These are phyloP conservation scores for Fusarium sulawesiense DNA, from an alignment of 2,329 filamentous ascomycete species.

Conservation along the genomic window DNA sequence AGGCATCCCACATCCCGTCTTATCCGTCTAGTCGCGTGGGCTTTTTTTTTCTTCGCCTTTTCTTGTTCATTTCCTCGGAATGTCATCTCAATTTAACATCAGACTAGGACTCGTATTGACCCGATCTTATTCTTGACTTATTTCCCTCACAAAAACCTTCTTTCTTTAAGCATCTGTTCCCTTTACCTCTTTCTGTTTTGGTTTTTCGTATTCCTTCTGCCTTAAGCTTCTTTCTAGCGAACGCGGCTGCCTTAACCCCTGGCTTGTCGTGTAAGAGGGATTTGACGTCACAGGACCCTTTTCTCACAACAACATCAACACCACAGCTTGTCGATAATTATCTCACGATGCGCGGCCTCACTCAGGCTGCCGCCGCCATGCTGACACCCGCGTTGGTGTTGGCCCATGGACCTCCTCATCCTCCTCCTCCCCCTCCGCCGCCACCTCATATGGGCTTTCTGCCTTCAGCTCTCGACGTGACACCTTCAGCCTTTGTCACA, in stretches of 20 bases:
- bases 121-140: constrained; percentile 4
- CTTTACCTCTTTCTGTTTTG: not conserved
- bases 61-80: constrained; percentile 16
- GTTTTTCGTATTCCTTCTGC: constrained; percentile 29
- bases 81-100: constrained; percentile 5
- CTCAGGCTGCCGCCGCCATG: constrained; percentile 45
- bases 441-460: constrained; percentile 32
- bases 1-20: constrained; percentile 34
- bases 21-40: constrained; percentile 12
- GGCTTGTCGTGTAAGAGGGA: constrained; percentile 12
- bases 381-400: constrained; percentile 42
- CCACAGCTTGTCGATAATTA: not conserved
- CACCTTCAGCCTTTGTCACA: constrained; percentile 39
- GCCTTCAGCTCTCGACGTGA: constrained; percentile 31
- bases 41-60: constrained; percentile 15
- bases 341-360: constrained; percentile 46
- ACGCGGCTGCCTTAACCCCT: constrained; percentile 14
- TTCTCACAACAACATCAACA: not conserved
- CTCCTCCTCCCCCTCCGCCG: constrained; percentile 22
- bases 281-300: not conserved
- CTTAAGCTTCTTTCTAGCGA: constrained; percentile 22
- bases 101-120: not conserved
- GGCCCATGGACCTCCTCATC: constrained; percentile 36
- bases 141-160: constrained; percentile 10
- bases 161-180: constrained; percentile 2